Conservation (phyloP, 352 stramenopile genomes). For the Paralagenidium karlingii region DNA sequence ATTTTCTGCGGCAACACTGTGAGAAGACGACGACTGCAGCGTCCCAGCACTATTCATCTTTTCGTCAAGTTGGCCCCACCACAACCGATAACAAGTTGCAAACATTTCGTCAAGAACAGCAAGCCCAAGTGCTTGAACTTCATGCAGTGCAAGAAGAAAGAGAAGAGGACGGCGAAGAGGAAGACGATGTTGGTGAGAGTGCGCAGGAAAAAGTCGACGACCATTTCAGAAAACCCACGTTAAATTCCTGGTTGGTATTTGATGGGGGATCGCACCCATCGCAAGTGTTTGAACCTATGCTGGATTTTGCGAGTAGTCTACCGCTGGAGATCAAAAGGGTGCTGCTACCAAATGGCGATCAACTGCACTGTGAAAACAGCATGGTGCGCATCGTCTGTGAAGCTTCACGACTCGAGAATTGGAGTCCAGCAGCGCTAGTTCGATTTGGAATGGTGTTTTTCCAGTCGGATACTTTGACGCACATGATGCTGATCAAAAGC, state of each 20-base stretch:
- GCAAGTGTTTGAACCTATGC: constrained; percentile 26
- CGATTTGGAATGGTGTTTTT: constrained; percentile 50
- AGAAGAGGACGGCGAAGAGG: not conserved
- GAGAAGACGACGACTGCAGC: too few species aligned
- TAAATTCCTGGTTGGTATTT: constrained; percentile 63
- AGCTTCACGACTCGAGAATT: constrained; percentile 28
- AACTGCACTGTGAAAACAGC: constrained; percentile 20
- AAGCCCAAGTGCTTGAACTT: too few species aligned
- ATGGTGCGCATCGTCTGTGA: constrained; percentile 41
- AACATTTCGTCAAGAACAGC: too few species aligned
- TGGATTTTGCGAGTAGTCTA: constrained; percentile 8
- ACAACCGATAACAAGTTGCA: too few species aligned
- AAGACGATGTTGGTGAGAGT: too few species aligned
- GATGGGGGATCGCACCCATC: constrained; percentile 19
- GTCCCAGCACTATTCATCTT: too few species aligned
- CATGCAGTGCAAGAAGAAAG: too few species aligned
- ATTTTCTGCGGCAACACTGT: constrained; percentile 43
- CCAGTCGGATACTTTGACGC: constrained; percentile 29
- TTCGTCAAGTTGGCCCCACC: constrained; percentile 6
- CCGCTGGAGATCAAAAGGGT: constrained; percentile 10
- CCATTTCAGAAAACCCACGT: too few species aligned
- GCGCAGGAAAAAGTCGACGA: too few species aligned
- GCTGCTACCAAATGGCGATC: constrained; percentile 41
- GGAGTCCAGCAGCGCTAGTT: constrained; percentile 31
- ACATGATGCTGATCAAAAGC: constrained; percentile 55